Conservation (phyloP, 1,284 basidiomycete genomes). For the Xerocomus minutiporus region DNA sequence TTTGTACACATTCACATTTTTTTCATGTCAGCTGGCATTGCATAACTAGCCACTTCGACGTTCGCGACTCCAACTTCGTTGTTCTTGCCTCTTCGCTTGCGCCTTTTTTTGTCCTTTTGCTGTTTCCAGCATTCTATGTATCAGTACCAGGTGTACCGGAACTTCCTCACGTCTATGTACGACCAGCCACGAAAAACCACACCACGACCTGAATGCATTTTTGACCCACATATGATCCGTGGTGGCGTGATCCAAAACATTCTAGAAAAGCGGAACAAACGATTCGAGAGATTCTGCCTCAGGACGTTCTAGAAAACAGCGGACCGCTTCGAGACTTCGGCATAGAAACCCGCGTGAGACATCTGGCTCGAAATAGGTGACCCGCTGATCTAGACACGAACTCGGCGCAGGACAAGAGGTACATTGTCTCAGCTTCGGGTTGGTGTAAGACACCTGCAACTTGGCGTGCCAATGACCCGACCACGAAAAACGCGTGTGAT, state of each 20-base stretch:
- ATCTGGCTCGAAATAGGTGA: slow-evolving; percentile 5
- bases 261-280: slow-evolving; percentile 19
- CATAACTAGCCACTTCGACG: slow-evolving; percentile 26
- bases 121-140: slow-evolving; percentile 32
- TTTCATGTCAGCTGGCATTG: slow-evolving; percentile 17
- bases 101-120: slow-evolving; percentile 9
- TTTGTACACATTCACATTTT: slow-evolving; percentile 23
- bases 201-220: slow-evolving; percentile 7
- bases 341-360: slow-evolving; percentile 1
- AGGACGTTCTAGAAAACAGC: slow-evolving; percentile 9
- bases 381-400: neutral
- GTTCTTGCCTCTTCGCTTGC: slow-evolving; percentile 1
- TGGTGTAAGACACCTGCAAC: no score
- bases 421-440: neutral
- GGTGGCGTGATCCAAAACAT: neutral
- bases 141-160: slow-evolving; percentile 39
- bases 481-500: no score
- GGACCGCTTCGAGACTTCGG: neutral
- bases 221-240: slow-evolving; percentile 12
- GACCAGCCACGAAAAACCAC: slow-evolving; percentile 11
- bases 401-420: neutral
- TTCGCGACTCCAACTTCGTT: slow-evolving; percentile 18
- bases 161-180: slow-evolving; percentile 19
- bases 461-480: no score
- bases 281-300: neutral